Conservation (phyloP, 2,329 filamentous ascomycete genomes). For the Atkinsonella texensis region DNA sequence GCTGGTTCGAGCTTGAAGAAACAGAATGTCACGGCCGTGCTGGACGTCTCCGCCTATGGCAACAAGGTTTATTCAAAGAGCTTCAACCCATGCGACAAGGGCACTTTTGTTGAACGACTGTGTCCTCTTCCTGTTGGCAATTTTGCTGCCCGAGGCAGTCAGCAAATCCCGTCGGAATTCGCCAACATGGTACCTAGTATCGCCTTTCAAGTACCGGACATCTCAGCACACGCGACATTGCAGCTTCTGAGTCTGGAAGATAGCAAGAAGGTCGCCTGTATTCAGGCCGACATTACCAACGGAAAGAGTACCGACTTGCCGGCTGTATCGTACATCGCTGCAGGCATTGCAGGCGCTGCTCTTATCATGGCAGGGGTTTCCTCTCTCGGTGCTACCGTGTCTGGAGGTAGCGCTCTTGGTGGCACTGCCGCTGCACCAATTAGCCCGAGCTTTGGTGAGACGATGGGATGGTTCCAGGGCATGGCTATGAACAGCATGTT, state of each 20-base stretch:
- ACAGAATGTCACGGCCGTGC: constrained; percentile 68
- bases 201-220: constrained; percentile 81
- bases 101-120: constrained; percentile 56
- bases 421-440: constrained; percentile 48
- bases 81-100: constrained; percentile 70
- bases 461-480: constrained; percentile 82
- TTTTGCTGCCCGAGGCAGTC: constrained; percentile 62
- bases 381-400: constrained; percentile 48
- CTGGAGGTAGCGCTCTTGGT: constrained; percentile 35
- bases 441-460: constrained; percentile 76
- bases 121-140: constrained; percentile 72
- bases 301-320: constrained; percentile 69
- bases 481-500: constrained; percentile 96
- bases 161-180: constrained; percentile 59
- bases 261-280: constrained; percentile 61
- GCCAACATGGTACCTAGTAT: constrained; percentile 71
- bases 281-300: constrained; percentile 71
- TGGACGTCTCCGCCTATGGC: constrained; percentile 78
- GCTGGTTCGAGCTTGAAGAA: constrained; percentile 59
- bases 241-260: constrained; percentile 53
- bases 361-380: constrained; percentile 61
- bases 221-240: constrained; percentile 74
- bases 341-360: constrained; percentile 74
- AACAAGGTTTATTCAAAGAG: constrained; percentile 62
- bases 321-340: constrained; percentile 73